A percentile compares a stretch with the other conserved stretches of the same genome.
Conservation (phyloP, 2,329 filamentous ascomycete genomes). For the Cercospora sesami region DNA sequence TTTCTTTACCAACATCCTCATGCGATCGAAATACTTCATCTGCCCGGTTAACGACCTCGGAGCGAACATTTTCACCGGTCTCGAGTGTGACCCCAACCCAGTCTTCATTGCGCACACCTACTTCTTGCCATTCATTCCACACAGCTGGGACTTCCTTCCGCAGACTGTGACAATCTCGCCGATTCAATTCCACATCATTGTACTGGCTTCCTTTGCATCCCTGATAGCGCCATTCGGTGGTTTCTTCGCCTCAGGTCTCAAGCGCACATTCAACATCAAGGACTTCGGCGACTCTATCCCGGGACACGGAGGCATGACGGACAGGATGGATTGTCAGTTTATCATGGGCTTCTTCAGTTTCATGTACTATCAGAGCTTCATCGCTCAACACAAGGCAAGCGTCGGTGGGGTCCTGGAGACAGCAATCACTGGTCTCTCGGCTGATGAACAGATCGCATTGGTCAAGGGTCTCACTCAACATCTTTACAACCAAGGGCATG, state of each 20-base stretch:
- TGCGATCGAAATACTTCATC: constrained; percentile 94
- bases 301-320: constrained; percentile 95
- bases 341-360: constrained; percentile 99
- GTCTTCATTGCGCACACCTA: constrained; percentile 81
- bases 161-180: constrained; percentile 75
- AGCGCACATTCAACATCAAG: constrained; percentile 99
- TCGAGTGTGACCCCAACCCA: constrained; percentile 87
- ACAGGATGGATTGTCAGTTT: constrained; percentile 99
- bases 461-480: constrained; percentile 63
- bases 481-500: constrained; percentile 62
- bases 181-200: constrained; percentile 89
- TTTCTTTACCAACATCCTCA: constrained; percentile 77
- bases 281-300: constrained; percentile 98
- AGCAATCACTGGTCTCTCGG: constrained; percentile 82
- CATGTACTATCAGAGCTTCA: constrained; percentile 96
- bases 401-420: constrained; percentile 87
- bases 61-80: constrained; percentile 85
- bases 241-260: constrained; percentile 96
- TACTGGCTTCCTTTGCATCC: constrained; percentile 90
- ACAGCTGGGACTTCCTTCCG: constrained; percentile 69
- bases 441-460: constrained; percentile 85
- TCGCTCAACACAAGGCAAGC: constrained; percentile 80
- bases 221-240: constrained; percentile 96
- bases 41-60: constrained; percentile 96
- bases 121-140: constrained; percentile 57